A percentile compares a stretch with the other conserved stretches of the same genome.
Conservation (phyloP, 2,329 filamentous ascomycete genomes). For the Aspergillus thermomutatus region DNA sequence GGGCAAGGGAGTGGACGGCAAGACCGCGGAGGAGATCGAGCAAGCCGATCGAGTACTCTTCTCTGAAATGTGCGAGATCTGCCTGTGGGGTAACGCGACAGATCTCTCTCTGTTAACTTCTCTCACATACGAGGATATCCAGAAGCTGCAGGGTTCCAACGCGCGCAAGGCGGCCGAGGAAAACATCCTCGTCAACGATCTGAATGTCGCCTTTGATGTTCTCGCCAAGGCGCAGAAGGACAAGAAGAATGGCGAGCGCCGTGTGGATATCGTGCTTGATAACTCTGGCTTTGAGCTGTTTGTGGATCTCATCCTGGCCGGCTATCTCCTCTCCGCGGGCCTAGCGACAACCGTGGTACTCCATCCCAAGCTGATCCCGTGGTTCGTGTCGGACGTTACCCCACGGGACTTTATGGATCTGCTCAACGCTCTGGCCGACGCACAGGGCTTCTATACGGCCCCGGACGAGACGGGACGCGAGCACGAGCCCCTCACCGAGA, state of each 20-base stretch:
- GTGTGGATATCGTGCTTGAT: slow-evolving; percentile 92
- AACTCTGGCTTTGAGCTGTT: slow-evolving; percentile 97
- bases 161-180: slow-evolving; percentile 82
- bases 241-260: slow-evolving; percentile 61
- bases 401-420: slow-evolving; percentile 82
- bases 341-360: slow-evolving; percentile 84
- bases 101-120: slow-evolving; percentile 88
- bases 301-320: slow-evolving; percentile 87
- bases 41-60: slow-evolving; percentile 77
- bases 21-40: slow-evolving; percentile 48
- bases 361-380: slow-evolving; percentile 91
- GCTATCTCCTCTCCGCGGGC: slow-evolving; percentile 79
- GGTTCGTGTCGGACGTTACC: slow-evolving; percentile 96
- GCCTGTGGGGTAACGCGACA: slow-evolving; percentile 95
- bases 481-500: slow-evolving; percentile 61
- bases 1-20: slow-evolving; percentile 40
- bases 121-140: slow-evolving; percentile 91
- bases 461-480: slow-evolving; percentile 62
- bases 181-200: slow-evolving; percentile 88
- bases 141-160: slow-evolving; percentile 87
- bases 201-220: slow-evolving; percentile 66
- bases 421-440: slow-evolving; percentile 72
- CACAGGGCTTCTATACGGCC: slow-evolving; percentile 74
- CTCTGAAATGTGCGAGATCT: slow-evolving; percentile 91
- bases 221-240: slow-evolving; percentile 63